Base-by-base conservation (phyloP, 805 yeast species). In the Monosporozyma aerobia region DNA sequence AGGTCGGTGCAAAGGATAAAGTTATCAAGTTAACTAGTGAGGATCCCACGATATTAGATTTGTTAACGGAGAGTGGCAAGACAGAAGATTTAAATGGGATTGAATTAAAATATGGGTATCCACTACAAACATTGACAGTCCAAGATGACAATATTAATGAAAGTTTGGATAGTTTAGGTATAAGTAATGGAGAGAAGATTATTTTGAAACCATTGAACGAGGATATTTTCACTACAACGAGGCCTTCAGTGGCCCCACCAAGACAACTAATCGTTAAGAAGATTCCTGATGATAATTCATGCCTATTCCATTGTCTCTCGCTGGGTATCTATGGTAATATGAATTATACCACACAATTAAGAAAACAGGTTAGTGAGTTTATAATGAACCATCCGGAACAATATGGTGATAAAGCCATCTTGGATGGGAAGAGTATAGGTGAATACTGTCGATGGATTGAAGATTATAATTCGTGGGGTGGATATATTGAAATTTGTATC, bases 231-330 rank as follows among this genome's bases (percentile, higher is more conserved):
- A 40, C 44, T 4, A 16, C 44, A 6, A 40, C 14, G 6, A 40
- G 27, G 5, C 11, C 44, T 9, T 7, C 27, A 19, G 27, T 9
- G 19, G 11, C 27, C 19, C 13, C 7, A 4, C 23, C 23, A 22
- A 32, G 29, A 45, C 19, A 19, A 32, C 59, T 82, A 19, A 73
- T 76, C 8, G 69, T 83, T n/a, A 19, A 87, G 30, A 76, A 77
- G 49, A 79, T 85, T 53, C 84, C 87, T 0, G 90, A 86, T 62
- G 92, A 86, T 65, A 86, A 86, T 63, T 83, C 92, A 8, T 86
- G 95, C 62, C 68, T 86, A 51, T 86, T 86, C 69, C 80, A 85
- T 58, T 75, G 90, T 0, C 72, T 86, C 1, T 73, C 82, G 1
- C 80, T 79, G 58, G 77, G 81, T 11, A 63, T 76, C 2, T 70